These are phyloP conservation scores for Tuber brumale DNA, from an alignment of 495 filamentous ascomycete species.

Conservation along the genomic window DNA sequence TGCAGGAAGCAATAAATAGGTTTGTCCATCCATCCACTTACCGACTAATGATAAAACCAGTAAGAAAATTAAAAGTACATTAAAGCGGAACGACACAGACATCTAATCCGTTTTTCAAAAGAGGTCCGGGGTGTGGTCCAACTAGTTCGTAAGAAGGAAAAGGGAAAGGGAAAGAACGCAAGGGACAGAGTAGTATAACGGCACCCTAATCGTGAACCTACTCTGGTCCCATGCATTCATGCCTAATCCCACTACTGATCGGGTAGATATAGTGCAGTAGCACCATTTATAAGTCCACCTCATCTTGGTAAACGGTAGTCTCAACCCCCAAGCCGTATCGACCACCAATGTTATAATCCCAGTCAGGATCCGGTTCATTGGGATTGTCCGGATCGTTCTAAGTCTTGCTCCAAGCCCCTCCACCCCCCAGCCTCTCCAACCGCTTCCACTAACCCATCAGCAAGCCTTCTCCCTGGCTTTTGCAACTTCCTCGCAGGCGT, in stretches of 20 bases:
- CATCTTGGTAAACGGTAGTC: constrained; percentile 34
- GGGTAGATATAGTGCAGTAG: neutral
- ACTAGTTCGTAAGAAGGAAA: constrained; percentile 22
- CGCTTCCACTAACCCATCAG: constrained; percentile 14
- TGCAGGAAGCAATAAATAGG: no score
- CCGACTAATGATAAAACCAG: no score
- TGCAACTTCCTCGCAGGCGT: no score
- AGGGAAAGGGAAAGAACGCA: neutral
- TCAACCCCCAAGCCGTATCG: constrained; percentile 24
- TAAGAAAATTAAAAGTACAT: no score
- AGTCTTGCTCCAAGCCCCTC: constrained; percentile 40
- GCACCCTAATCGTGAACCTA: no score
- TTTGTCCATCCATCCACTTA: no score
- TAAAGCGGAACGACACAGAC: no score
- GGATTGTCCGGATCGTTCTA: constrained; percentile 10
- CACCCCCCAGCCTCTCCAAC: constrained; percentile 45
- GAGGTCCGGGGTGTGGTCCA: neutral
- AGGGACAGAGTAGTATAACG: no score
- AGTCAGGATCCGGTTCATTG: constrained; percentile 34
- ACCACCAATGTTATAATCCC: constrained; percentile 40
- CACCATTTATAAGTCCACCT: constrained; percentile 26
- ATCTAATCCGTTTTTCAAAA: constrained; percentile 4
- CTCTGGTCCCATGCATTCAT: no score
- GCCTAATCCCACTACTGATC: no score
- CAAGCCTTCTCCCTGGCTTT: constrained; percentile 48